Evolutionary conservation across 805 yeast species (phyloP), one percentile per base, ranked within the genome.

Genomic region (Pichia deserticola): DNA sequence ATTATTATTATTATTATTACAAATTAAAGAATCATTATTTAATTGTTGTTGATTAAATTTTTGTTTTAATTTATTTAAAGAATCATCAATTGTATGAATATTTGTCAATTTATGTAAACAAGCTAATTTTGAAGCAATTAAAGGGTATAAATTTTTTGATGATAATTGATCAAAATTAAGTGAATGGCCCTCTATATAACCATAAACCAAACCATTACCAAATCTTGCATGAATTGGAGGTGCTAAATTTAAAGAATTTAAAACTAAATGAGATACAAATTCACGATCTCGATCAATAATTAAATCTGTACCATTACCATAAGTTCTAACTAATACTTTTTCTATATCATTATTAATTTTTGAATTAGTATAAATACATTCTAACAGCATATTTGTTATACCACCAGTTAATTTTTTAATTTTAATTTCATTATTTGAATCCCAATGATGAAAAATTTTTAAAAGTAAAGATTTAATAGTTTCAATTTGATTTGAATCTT

Each of bases 271-370:
- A 50, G 86, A 82, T 20, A 83, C 82, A 59, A 80, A 82, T 61
- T 85, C 93, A 36, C 89, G 69, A 55, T 82, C 82, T 54, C 93
- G 70, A 63, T 86, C 89, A 35, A 85, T 85, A 45, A 85, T 84
- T 36, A 81, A 67, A 48, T 74, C 76, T 1, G 93, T 85, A 11
- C 89, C 89, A 50, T 78, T 75, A 8, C 93, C 93, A 56, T 86
- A 85, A 0, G 86, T 82, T 51, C 93, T 70, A 49, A 85, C 81
- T 15, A 85, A 71, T 0, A 77, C 80, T 6, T 64, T 66, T 48
- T 73, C 75, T 25, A 49, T 40, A 8, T 37, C 35, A 38, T 43
- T 27, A 5, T 41, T 27, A 3, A 11, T 10, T 27, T 20, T 11
- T 20, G 27, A n/a, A 29, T 42, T 37, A 13, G 33, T 48, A n/a